Base-by-base conservation (phyloP, 352 stramenopile species). In the Halophytophthora polymorphica region DNA sequence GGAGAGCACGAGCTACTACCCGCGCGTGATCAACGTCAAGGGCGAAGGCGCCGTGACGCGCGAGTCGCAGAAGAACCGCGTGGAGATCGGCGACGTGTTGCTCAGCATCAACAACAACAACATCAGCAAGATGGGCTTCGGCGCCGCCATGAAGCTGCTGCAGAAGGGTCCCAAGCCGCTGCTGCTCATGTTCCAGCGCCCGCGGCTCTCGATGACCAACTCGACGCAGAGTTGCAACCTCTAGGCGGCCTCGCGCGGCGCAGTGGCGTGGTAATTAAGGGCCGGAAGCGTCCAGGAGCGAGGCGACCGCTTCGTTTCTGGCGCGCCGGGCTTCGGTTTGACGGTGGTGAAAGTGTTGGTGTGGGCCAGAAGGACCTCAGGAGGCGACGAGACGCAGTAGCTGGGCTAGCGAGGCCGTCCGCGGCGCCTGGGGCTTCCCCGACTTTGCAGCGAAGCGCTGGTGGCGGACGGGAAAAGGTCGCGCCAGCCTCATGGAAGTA, bases 61-160 rank as follows among this genome's bases (percentile, higher is more conserved):
- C 13, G 67, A 88, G 41, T 90, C 79, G 13, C 82, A 94, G 62
- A 90, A 89, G 53, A 91, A 92, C 49, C 78, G 78, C 15, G 81
- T 95, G 22, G 76, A 89, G 55, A 79, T 90, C 17, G 84, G 84
- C 23, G 84, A 95, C 38, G 64, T 91, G 31, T 44, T 95, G 29
- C 65, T 95, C 17, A 91, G 82, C 55, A 93, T 95, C 53, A 95
- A 95, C 67, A 91, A 95, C 71, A 91, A 95, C 67, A 92, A 95
- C 64, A 95, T 95, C 56, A 90, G 79, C 65, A 90, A 91, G 53
- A 95, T 95, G 80, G 84, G 84, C 38, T 95, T 95, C 54, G 82
- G 80, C 8, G 53, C 83, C 19, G 82, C 84, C 14, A 95, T 95
- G 84, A 83, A 87, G 44, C 51, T 95, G 53, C 59, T 95, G 29